A percentile compares a stretch with the other conserved stretches of the same genome.
Conservation (phyloP, 345 rosid species). For the Gossypium rotundifolium region DNA sequence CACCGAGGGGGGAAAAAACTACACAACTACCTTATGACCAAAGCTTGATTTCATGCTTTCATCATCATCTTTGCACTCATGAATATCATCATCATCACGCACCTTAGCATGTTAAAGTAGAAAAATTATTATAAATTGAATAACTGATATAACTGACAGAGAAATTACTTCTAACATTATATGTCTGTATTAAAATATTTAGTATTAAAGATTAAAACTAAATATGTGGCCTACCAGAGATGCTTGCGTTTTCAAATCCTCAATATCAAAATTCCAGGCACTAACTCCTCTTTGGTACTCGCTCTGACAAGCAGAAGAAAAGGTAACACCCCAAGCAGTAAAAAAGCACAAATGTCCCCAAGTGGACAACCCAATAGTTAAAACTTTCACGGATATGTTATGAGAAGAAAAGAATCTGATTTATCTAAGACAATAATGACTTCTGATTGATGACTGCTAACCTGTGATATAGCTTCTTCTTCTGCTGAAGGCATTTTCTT, state of each 20-base stretch:
- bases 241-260: slow-evolving; percentile 93
- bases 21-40: slow-evolving; percentile 39
- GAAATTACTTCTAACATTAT: neutral
- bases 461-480: slow-evolving; percentile 94
- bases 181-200: slow-evolving; percentile 3
- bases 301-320: slow-evolving; percentile 44
- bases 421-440: neutral
- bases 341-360: neutral
- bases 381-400: neutral
- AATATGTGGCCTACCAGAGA: slow-evolving; percentile 56
- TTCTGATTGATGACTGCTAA: slow-evolving; percentile 19
- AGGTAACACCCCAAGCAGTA: neutral
- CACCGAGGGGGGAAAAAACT: neutral
- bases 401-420: neutral
- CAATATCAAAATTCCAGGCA: slow-evolving; percentile 96
- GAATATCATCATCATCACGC: slow-evolving; percentile 65
- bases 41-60: slow-evolving; percentile 32
- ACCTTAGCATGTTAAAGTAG: slow-evolving; percentile 38
- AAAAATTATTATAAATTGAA: slow-evolving; percentile 6
- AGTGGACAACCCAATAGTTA: neutral
- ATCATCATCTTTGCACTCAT: slow-evolving; percentile 56
- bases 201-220: neutral
- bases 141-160: slow-evolving; percentile 11
- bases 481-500: slow-evolving; percentile 97
- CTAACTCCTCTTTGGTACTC: slow-evolving; percentile 99